Evolutionary conservation across 2,329 filamentous ascomycete genomes (phyloP).

Genomic region (Aspergillus sp.): DNA sequence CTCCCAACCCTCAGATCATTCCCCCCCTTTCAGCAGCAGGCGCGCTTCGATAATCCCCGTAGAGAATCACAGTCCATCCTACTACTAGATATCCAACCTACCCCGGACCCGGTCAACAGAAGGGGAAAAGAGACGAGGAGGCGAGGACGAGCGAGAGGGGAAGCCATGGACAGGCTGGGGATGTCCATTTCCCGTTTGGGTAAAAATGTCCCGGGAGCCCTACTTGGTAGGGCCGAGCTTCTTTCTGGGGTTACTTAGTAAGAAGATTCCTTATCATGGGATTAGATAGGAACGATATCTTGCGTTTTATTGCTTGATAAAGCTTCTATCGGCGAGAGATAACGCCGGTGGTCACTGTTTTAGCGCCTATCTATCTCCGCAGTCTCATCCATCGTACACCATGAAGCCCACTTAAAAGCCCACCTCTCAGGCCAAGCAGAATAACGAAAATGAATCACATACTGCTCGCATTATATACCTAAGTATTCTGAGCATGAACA

Average conservation of each 20-base stretch:
- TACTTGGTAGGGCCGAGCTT: background rate
- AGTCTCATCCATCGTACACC: too few relatives aligned
- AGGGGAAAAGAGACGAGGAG: slow-evolving; percentile 18
- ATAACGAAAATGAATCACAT: too few relatives aligned
- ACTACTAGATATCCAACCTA: background rate
- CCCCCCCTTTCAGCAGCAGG: background rate
- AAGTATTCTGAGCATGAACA: too few relatives aligned
- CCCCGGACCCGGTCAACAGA: slow-evolving; percentile 23
- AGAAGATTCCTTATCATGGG: background rate
- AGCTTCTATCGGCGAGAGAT: too few relatives aligned
- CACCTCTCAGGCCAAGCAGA: too few relatives aligned
- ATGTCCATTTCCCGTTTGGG: slow-evolving; percentile 27
- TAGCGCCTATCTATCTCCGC: too few relatives aligned
- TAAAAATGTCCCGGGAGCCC: slow-evolving; percentile 30
- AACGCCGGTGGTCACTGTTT: too few relatives aligned
- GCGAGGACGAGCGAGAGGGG: background rate
- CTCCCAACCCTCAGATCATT: background rate
- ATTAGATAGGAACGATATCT: too few relatives aligned
- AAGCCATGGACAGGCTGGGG: background rate
- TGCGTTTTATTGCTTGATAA: too few relatives aligned
- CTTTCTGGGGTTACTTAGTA: background rate
- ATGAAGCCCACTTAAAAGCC: too few relatives aligned
- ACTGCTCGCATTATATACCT: too few relatives aligned
- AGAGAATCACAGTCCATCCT: background rate
- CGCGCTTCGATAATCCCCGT: background rate